Evolutionary conservation across 495 filamentous ascomycete genomes (phyloP).

Genomic region (Neurospora sp.): DNA sequence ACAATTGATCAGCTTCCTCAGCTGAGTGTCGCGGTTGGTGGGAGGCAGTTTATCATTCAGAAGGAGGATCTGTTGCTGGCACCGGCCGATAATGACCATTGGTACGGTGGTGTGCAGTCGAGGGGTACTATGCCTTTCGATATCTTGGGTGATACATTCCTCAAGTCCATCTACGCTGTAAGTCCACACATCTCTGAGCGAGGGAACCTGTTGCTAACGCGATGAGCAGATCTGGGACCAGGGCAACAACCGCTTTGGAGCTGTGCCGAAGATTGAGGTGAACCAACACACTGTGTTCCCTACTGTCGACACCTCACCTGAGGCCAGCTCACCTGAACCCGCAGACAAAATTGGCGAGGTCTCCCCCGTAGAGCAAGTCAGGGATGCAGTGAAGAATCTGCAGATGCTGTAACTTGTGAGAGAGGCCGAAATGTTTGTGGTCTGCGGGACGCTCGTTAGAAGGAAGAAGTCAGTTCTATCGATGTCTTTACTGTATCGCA

Average conservation of each 20-base stretch:
- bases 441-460: not conserved
- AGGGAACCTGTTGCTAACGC: not conserved
- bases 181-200: conserved; percentile 19
- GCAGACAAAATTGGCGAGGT: not conserved
- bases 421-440: not conserved
- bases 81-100: conserved; percentile 42
- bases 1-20: conserved; percentile 51
- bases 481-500: not conserved
- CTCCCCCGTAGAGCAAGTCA: not conserved
- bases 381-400: not conserved
- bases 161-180: conserved; percentile 69
- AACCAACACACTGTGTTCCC: conserved; percentile 37
- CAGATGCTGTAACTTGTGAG: not conserved
- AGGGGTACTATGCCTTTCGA: conserved; percentile 57
- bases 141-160: conserved; percentile 63
- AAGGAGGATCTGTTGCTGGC: conserved; percentile 65
- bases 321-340: not conserved
- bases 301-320: conserved; percentile 8
- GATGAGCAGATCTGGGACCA: conserved; percentile 58
- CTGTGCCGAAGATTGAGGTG: conserved; percentile 52
- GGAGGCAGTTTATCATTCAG: conserved; percentile 54
- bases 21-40: conserved; percentile 60
- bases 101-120: conserved; percentile 70
- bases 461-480: not conserved
- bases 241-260: conserved; percentile 60